These are phyloP conservation scores for Saturnispora mendoncae DNA, from an alignment of 805 yeast species.

Conservation along the genomic window DNA sequence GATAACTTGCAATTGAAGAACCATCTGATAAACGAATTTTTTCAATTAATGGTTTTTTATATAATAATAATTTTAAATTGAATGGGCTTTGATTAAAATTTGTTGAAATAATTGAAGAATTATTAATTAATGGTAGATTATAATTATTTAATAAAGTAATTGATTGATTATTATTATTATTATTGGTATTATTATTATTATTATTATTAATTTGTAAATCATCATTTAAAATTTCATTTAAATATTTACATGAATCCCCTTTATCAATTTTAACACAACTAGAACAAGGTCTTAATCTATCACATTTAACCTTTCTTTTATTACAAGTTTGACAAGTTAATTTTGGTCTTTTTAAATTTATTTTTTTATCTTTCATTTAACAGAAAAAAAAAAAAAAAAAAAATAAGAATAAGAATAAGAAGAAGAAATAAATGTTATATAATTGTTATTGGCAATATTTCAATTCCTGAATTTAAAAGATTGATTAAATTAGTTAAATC, in stretches of 20 bases:
- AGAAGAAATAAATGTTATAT: neutral
- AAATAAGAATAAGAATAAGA: neutral
- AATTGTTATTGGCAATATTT: too few species aligned
- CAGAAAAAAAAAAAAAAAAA: neutral
- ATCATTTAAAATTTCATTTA: neutral
- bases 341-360: neutral
- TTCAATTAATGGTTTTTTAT: conserved; percentile 2
- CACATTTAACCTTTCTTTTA: conserved; percentile 4
- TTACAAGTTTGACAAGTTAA: neutral
- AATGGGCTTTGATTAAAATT: neutral
- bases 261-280: neutral
- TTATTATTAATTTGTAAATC: neutral
- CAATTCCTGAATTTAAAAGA: conserved; percentile 30
- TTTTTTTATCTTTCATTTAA: neutral
- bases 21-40: neutral
- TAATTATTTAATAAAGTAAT: too few species aligned
- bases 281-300: conserved; percentile 1
- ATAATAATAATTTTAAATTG: neutral
- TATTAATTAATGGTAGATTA: neutral
- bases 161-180: too few species aligned
- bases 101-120: neutral
- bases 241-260: neutral
- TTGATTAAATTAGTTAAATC: conserved; percentile 31
- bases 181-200: neutral
- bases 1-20: neutral